A percentile compares a stretch with the other conserved stretches of the same genome.
Conservation (phyloP, 1,284 basidiomycete genomes). For the Papiliotrema flavescens region DNA sequence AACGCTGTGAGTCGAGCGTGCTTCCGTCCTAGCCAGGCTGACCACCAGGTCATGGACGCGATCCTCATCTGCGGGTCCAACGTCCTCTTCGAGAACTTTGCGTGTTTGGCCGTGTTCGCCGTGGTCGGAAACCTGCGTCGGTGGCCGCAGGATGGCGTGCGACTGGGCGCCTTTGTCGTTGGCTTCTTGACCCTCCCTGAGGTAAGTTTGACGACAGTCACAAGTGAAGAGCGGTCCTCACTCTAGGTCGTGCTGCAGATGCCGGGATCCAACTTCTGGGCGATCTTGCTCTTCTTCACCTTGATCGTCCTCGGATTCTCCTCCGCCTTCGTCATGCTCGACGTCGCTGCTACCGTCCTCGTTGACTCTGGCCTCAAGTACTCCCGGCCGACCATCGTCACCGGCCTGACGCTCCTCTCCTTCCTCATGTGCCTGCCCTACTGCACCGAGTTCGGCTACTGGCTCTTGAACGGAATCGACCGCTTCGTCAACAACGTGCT, state of each 20-base stretch:
- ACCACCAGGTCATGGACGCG: constrained; percentile 19
- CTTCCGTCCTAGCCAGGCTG: not conserved
- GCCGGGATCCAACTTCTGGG: constrained; percentile 27
- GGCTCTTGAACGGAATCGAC: constrained; percentile 22
- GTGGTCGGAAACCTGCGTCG: constrained; percentile 21
- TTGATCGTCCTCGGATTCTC: constrained; percentile 23
- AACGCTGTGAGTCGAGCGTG: constrained; percentile 10
- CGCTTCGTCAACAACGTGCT: constrained; percentile 25
- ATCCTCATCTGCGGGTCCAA: constrained; percentile 18
- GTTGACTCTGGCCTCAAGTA: constrained; percentile 17
- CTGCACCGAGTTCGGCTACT: constrained; percentile 28
- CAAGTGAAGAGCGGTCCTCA: too few relatives aligned
- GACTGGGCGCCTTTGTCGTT: constrained; percentile 19
- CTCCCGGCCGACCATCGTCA: constrained; percentile 21
- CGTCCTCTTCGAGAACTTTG: constrained; percentile 26
- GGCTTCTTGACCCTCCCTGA: constrained; percentile 20
- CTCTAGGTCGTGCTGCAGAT: constrained; percentile 27
- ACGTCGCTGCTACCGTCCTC: constrained; percentile 18
- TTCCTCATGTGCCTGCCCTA: constrained; percentile 26
- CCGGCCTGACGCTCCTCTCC: constrained; percentile 13
- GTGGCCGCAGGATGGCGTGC: constrained; percentile 20
- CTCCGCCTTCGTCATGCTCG: constrained; percentile 26
- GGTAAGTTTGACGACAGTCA: too few relatives aligned
- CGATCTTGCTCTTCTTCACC: constrained; percentile 23
- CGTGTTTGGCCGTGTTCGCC: constrained; percentile 21